Conservation (phyloP, 2,329 filamentous ascomycete genomes). For the Massarina eburnea region DNA sequence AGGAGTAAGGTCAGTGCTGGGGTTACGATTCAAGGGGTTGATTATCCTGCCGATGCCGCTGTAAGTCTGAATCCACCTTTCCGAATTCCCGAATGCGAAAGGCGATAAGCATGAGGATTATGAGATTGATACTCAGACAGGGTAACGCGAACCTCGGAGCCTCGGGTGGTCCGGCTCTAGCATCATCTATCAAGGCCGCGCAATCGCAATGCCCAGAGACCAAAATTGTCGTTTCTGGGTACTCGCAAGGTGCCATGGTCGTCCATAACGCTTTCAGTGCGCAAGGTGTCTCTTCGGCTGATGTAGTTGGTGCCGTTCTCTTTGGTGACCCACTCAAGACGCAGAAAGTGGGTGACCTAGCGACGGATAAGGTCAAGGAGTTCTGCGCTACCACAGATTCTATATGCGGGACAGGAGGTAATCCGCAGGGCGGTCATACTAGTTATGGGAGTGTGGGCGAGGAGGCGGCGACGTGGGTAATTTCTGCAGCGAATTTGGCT, state of each 20-base stretch:
- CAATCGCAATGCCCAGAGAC: slow-evolving; percentile 32
- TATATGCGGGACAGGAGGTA: slow-evolving; percentile 27
- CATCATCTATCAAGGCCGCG: slow-evolving; percentile 22
- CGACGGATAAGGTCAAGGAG: slow-evolving; percentile 24
- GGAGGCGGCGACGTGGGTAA: slow-evolving; percentile 29
- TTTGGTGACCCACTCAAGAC: slow-evolving; percentile 37
- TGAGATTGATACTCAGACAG: slow-evolving; percentile 13
- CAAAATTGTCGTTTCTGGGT: slow-evolving; percentile 37
- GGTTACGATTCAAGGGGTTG: slow-evolving; percentile 36
- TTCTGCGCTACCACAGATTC: slow-evolving; percentile 31
- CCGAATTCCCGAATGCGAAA: no score
- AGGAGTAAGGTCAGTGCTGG: slow-evolving; percentile 28
- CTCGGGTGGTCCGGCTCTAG: slow-evolving; percentile 31
- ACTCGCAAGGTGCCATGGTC: slow-evolving; percentile 38
- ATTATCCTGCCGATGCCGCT: slow-evolving; percentile 30
- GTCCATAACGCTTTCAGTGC: slow-evolving; percentile 31
- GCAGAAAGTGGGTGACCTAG: slow-evolving; percentile 21
- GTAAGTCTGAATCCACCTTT: slow-evolving; percentile 21
- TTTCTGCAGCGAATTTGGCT: slow-evolving; percentile 26
- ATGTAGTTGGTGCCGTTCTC: slow-evolving; percentile 29
- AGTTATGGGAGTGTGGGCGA: slow-evolving; percentile 32
- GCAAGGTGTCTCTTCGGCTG: slow-evolving; percentile 21
- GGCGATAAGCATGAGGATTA: background rate
- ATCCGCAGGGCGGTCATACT: slow-evolving; percentile 29
- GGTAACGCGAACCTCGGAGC: slow-evolving; percentile 29